Evolutionary conservation across 1,139 yeast species (phyloP), one percentile per base, ranked within the genome.

Genomic region (Chernovozyma sophiae-reginae): DNA sequence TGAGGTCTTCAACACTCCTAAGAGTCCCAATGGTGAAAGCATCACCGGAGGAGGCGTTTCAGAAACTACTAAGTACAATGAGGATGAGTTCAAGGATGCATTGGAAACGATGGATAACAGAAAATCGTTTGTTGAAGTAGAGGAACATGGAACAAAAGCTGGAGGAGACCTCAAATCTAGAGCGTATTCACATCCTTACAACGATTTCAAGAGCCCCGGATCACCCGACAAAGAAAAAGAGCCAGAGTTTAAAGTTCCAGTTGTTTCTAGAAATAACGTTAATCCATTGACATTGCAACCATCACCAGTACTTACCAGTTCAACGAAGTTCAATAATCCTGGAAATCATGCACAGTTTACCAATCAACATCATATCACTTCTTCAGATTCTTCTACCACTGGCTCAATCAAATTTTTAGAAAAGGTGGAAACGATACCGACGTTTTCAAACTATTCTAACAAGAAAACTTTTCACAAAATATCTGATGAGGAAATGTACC

Each of bases 341-440:
- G 23, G 10, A 20, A 6, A 20, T 6, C 23, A 20, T 6, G 8
- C 6, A 20, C 23, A 20, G 10, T 20, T 20, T 6, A 10, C 23
- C 23, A 20, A 6, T 20, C 23, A 20, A 20, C 23, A 20, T 7
- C 29, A 4, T 19, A 40, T 17, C 29, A 20, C 33, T 16, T 25
- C 36, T 3, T 42, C 49, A 1, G 37, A 36, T 25, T 39, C 51
- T 2, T 54, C 58, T 1, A 46, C 49, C 2, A 44, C 43, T 3
- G 49, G 53, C 30, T 66, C 73, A 2, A 69, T 69, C 39, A 64
- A 66, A 43, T 69, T 69, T 40, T 56, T 56, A 34, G 68, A 65
- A 13, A 56, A 54, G 7, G 70, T 68, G 7, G 69, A 68, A 43
- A 68, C 73, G 2, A 67, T 68, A 25, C 65, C 68, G 1, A 52